A percentile compares a stretch with the other conserved stretches of the same genome.
Evolutionary conservation across 495 filamentous ascomycete species (phyloP).

Genomic region (Eremomyces bilateralis): DNA sequence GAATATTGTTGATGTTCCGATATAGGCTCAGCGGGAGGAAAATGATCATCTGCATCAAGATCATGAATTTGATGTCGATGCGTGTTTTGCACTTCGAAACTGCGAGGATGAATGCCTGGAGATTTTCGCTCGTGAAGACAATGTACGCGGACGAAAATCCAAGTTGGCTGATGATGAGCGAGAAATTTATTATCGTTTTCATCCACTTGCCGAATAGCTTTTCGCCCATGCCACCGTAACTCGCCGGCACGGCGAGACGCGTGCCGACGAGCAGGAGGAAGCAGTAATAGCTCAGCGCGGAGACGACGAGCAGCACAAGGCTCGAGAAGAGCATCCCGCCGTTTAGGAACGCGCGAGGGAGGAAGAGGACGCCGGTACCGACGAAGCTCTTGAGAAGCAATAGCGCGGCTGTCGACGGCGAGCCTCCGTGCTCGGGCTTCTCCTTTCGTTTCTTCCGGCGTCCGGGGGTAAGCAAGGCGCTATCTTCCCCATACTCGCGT

Average conservation of each 20-base stretch:
- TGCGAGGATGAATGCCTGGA: slow-evolving; percentile 76
- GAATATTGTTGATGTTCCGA: slow-evolving; percentile 85
- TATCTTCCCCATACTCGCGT: slow-evolving; percentile 54
- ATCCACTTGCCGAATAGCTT: slow-evolving; percentile 80
- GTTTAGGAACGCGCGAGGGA: slow-evolving; percentile 81
- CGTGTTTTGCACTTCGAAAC: slow-evolving; percentile 61
- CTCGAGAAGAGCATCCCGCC: slow-evolving; percentile 96
- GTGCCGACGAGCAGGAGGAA: slow-evolving; percentile 84
- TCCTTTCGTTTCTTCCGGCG: slow-evolving; percentile 50
- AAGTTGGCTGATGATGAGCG: slow-evolving; percentile 83
- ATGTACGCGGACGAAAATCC: slow-evolving; percentile 97
- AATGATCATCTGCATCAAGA: slow-evolving; percentile 78
- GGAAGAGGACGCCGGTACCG: slow-evolving; percentile 89
- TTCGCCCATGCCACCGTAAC: slow-evolving; percentile 91
- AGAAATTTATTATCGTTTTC: slow-evolving; percentile 64
- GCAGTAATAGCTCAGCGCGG: slow-evolving; percentile 77
- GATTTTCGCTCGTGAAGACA: slow-evolving; percentile 87
- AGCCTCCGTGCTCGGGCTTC: slow-evolving; percentile 43
- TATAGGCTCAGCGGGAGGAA: slow-evolving; percentile 86
- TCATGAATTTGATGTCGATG: slow-evolving; percentile 72
- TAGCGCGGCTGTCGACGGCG: slow-evolving; percentile 49
- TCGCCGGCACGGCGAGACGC: slow-evolving; percentile 60
- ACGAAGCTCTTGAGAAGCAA: slow-evolving; percentile 92
- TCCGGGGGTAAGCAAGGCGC: slow-evolving; percentile 53
- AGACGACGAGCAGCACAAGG: slow-evolving; percentile 64